phyloP scores from a whole-genome alignment of 306 rosid species.

The Crataegus laevigata region DNA sequence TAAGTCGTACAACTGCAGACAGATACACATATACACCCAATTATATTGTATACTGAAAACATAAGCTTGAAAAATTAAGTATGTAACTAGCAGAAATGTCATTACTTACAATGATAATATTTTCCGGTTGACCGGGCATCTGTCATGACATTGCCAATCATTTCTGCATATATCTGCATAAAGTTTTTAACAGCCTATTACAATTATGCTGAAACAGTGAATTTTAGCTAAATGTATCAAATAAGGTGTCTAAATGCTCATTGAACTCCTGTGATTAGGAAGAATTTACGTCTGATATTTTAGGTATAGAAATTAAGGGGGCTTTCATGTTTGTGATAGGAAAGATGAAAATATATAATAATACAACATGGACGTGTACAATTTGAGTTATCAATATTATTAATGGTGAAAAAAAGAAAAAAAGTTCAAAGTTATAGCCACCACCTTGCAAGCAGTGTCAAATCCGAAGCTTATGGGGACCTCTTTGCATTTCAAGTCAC shows the following conservation, averaged over 20 bases:
- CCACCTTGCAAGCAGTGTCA: conserved; percentile 99
- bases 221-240: neutral
- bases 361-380: neutral
- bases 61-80: neutral
- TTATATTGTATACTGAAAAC: neutral
- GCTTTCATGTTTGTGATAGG: neutral
- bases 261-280: neutral
- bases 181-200: conserved; percentile 7
- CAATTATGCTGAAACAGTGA: neutral
- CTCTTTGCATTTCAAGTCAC: conserved; percentile 93
- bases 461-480: conserved; percentile 96
- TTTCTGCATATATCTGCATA: conserved; percentile 91
- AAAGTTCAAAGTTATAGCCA: conserved; percentile 18
- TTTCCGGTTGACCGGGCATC: conserved; percentile 99
- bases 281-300: neutral
- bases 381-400: neutral
- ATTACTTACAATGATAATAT: conserved; percentile 86
- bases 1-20: conserved; percentile 92
- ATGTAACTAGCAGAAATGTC: neutral
- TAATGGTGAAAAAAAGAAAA: neutral
- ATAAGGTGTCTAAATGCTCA: neutral
- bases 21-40: neutral
- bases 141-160: conserved; percentile 97
- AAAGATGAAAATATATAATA: neutral
- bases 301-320: neutral